These are phyloP conservation scores for Cytospora piceae DNA, from an alignment of 2,329 filamentous ascomycete species.

Conservation along the genomic window DNA sequence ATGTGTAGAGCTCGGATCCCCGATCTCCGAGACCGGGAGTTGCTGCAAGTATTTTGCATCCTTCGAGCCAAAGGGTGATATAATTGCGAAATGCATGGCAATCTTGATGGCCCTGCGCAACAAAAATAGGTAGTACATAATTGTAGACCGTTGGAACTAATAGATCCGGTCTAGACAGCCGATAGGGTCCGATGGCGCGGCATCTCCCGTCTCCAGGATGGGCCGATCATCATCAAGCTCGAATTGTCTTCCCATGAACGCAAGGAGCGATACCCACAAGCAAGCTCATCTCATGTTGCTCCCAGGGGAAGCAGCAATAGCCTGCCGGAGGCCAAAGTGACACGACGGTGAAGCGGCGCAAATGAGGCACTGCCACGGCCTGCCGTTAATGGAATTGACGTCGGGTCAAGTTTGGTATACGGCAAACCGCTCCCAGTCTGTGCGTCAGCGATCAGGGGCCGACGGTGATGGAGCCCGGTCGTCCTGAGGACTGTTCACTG, in stretches of 20 bases:
- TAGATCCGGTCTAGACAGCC: constrained; percentile 24
- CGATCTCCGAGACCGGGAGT: background rate
- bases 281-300: background rate
- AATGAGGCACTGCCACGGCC: background rate
- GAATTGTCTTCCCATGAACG: constrained; percentile 10
- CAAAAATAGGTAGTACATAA: background rate
- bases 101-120: background rate
- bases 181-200: constrained; percentile 21
- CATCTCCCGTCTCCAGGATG: constrained; percentile 22
- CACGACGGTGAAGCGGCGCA: background rate
- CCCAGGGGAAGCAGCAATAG: background rate
- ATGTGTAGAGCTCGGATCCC: background rate
- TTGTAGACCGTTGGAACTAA: background rate
- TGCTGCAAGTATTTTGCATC: background rate
- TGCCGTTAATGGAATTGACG: background rate
- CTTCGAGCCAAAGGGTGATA: background rate
- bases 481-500: constrained; percentile 11
- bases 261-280: constrained; percentile 9
- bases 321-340: background rate
- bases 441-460: constrained; percentile 7
- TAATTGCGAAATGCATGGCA: background rate
- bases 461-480: constrained; percentile 7
- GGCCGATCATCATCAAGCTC: constrained; percentile 8
- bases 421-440: background rate
- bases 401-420: background rate